Base-by-base conservation (phyloP, 192 early-diverging fungal species). In the Obelidium mucronatum region DNA sequence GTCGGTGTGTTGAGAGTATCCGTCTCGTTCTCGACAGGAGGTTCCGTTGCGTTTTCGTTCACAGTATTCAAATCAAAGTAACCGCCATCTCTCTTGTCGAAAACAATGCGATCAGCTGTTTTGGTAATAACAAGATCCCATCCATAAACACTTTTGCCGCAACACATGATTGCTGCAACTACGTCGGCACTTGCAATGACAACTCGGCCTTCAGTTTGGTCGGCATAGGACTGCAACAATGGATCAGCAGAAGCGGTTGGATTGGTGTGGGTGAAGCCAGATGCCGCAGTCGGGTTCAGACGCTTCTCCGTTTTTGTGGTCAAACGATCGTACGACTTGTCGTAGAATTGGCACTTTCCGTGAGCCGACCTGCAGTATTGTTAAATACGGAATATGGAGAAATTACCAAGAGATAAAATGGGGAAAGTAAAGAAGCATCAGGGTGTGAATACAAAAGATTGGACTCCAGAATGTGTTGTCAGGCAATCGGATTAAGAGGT, bases 121-220 rank as follows among this genome's bases (percentile, higher is more conserved):
- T 95, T 94, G 77, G 88, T 94, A 62, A 97, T 89, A 42, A 99
- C 91, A 58, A 99, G 90, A 73, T 99, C 97, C 95, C 95, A 99
- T 19, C 95, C 92, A 82, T 96, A 97, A 52, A 95, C 92, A 24
- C 95, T 92, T 64, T 94, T 91, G 22, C 93, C 89, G 8, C 94
- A 88, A 71, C 92, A 94, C 97, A 99, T 99, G 55, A 99, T 86
- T 31, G 94, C 87, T 28, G 95, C 91, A 30, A 99, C 76, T 24
- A 98, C 91, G 39, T 91, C 81, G 82, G 97, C 97, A 3, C 97
- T 97, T 53, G 95, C 94, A 81, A 94, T 94, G 3, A 99, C 95
- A 22, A 83, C 84, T 40, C 91, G 81, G 36, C 82, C 79, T 11
- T 71, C 77, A 39, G 56, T 78, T 76, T 75, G 82, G 67, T 74